Evolutionary conservation across 345 rosid genomes (phyloP), one percentile per base, ranked within the genome.

Genomic region (Corchorus capsularis): DNA sequence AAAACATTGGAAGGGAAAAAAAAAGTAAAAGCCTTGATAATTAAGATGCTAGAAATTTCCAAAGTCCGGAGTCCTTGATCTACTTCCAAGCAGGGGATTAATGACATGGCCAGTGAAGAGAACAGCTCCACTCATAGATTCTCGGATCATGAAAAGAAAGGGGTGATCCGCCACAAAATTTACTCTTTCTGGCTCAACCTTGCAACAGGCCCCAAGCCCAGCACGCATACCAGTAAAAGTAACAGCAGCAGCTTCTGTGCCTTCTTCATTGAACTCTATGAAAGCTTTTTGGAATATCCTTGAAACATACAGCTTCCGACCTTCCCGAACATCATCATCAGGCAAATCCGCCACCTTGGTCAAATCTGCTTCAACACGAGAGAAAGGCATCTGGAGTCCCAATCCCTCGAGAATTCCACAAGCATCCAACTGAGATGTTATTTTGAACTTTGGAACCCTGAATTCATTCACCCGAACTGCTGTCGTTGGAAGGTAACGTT

Each of bases 171-270:
- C 43, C 43, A 39, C 43, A 39, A 39, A 39, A 39, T 39, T 6
- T 39, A 39, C 2, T 1, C 27, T 0, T 27, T 27, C 1, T 27
- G 27, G 27, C 27, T 0, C n/a, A n/a, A n/a, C n/a, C n/a, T n/a
- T 27, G 27, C 1, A 27, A 27, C 27, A 27, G n/a, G n/a, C n/a
- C 1, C 27, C 27, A n/a, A n/a, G n/a, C n/a, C n/a, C n/a, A n/a
- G n/a, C n/a, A n/a, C n/a, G n/a, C n/a, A n/a, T n/a, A n/a, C n/a
- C n/a, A n/a, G n/a, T n/a, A n/a, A n/a, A n/a, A n/a, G n/a, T n/a
- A n/a, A n/a, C 87, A 66, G 91, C 89, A 15, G 91, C 91, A 71
- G 93, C 95, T 80, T 91, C 93, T 12, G 95, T 89, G 56, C 95
- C 95, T 82, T 87, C 87, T 83, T 91, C 94, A 49, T 91, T 91